These are phyloP conservation scores for Nothophytophthora sp. DNA, from an alignment of 352 stramenopile species.

Conservation along the genomic window DNA sequence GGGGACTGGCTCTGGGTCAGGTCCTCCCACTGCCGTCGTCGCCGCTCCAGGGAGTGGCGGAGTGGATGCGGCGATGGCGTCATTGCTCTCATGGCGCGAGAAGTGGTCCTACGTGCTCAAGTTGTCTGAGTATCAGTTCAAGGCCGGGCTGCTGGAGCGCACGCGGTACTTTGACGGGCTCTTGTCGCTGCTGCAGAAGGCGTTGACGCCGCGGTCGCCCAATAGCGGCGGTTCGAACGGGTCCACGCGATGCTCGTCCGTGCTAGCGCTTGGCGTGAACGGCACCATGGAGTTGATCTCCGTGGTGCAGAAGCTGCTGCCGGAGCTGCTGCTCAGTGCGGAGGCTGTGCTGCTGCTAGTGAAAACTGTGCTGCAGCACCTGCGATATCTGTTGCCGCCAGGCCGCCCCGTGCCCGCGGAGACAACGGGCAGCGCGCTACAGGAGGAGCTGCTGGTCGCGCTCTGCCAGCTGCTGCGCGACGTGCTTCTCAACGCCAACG, in stretches of 20 bases:
- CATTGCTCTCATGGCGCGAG: conserved; percentile 54
- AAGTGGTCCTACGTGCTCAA: conserved; percentile 87
- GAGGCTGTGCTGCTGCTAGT: conserved; percentile 65
- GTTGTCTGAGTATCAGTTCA: conserved; percentile 84
- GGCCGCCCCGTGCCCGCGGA: conserved; percentile 38
- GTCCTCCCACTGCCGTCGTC: conserved; percentile 5
- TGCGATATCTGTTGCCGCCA: conserved; percentile 76
- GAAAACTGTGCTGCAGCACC: conserved; percentile 77
- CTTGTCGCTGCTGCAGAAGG: conserved; percentile 79
- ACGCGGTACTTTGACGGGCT: conserved; percentile 80
- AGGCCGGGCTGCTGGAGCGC: conserved; percentile 70
- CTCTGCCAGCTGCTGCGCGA: conserved; percentile 79
- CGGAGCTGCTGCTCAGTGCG: conserved; percentile 61
- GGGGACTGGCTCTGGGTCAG: conserved; percentile 2
- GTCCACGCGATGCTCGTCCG: conserved; percentile 30
- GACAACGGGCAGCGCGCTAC: conserved; percentile 38
- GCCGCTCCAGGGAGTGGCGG: conserved; percentile 8
- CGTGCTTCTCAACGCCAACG: conserved; percentile 62
- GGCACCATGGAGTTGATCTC: conserved; percentile 75
- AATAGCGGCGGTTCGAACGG: conserved; percentile 20
- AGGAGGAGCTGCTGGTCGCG: conserved; percentile 71
- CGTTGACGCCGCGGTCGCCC: conserved; percentile 51
- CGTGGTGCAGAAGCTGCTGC: conserved; percentile 71
- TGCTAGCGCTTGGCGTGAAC: conserved; percentile 69
- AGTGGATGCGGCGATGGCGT: conserved; percentile 6